Conservation (phyloP, 345 rosid genomes). For the Linum usitatissimum region DNA sequence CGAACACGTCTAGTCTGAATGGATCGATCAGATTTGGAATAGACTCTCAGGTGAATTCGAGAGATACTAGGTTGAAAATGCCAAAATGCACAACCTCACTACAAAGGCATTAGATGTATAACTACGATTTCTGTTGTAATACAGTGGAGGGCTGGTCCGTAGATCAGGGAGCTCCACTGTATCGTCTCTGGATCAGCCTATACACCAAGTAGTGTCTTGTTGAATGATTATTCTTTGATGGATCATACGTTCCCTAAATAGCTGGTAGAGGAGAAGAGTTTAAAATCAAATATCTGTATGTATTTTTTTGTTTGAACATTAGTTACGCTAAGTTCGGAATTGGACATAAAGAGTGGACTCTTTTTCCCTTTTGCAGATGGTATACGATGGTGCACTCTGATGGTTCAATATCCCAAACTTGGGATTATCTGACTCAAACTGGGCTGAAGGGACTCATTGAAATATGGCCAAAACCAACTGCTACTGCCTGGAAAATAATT, state of each 20-base stretch:
- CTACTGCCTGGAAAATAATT: conserved; percentile 61
- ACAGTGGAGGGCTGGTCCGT: no score
- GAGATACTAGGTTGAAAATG: no score
- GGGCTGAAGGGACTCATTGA: conserved; percentile 60
- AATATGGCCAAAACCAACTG: conserved; percentile 82
- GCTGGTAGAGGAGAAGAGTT: neutral
- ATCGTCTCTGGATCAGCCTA: neutral
- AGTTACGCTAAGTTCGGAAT: neutral
- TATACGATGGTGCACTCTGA: conserved; percentile 89
- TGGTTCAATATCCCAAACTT: conserved; percentile 58
- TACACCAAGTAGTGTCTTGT: neutral
- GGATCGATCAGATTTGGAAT: no score
- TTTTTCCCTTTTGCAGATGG: conserved; percentile 51
- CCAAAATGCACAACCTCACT: no score
- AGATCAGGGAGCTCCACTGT: no score
- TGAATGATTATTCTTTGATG: neutral
- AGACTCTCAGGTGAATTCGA: no score
- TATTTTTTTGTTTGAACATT: no score
- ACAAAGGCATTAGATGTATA: no score
- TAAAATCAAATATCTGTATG: neutral
- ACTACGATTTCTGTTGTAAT: no score
- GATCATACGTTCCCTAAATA: neutral
- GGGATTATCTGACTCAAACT: conserved; percentile 39
- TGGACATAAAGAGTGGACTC: neutral
- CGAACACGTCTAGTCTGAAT: no score